Conservation (phyloP, 2,329 filamentous ascomycete species). For the Colletotrichum sp. region DNA sequence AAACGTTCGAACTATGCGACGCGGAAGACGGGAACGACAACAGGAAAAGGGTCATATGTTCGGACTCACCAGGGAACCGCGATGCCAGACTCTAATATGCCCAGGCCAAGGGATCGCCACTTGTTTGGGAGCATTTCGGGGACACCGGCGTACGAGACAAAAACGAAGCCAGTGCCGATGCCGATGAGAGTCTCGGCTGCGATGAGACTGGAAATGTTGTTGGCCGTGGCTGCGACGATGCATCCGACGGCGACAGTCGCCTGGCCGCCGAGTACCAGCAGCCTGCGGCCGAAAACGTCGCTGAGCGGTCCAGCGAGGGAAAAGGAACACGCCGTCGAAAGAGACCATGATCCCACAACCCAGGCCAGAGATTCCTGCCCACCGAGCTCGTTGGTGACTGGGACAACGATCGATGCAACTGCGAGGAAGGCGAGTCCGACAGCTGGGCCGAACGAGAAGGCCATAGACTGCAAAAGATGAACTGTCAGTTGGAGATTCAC, state of each 20-base stretch:
- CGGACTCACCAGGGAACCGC: slow-evolving; percentile 22
- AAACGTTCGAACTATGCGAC: slow-evolving; percentile 24
- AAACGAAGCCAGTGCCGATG: slow-evolving; percentile 35
- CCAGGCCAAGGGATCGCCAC: slow-evolving; percentile 27
- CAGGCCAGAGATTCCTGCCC: slow-evolving; percentile 11
- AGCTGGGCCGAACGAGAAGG: slow-evolving; percentile 13
- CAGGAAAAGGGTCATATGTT: neutral
- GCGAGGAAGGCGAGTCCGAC: slow-evolving; percentile 16
- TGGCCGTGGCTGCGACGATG: slow-evolving; percentile 30
- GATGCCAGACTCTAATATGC: slow-evolving; percentile 21
- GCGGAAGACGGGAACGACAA: neutral
- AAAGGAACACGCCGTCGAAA: slow-evolving; percentile 20
- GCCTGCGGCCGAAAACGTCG: slow-evolving; percentile 16
- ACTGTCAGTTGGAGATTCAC: neutral
- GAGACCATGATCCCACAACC: slow-evolving; percentile 19
- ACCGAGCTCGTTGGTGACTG: slow-evolving; percentile 6
- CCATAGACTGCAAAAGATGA: neutral
- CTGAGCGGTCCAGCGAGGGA: slow-evolving; percentile 18
- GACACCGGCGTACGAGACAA: slow-evolving; percentile 37
- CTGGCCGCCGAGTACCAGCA: slow-evolving; percentile 16
- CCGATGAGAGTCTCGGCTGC: slow-evolving; percentile 35
- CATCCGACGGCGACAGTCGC: neutral
- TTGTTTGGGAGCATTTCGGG: slow-evolving; percentile 39
- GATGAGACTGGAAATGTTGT: slow-evolving; percentile 26
- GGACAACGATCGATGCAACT: slow-evolving; percentile 17